Conservation (phyloP, 805 yeast species). For the Starmera pachycereana region DNA sequence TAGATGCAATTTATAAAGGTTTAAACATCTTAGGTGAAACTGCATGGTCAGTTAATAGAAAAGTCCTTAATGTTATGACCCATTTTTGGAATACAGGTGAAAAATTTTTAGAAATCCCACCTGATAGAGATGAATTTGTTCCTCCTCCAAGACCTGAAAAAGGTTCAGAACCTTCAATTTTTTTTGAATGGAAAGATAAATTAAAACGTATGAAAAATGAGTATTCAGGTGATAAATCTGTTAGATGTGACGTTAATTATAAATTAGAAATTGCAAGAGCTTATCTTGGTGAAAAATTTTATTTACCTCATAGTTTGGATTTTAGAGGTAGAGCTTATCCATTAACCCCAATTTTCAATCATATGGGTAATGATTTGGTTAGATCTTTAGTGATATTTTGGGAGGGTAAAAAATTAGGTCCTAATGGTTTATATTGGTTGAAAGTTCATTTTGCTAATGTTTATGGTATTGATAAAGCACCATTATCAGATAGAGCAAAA, state of each 20-base stretch:
- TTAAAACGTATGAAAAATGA: conserved; percentile 49
- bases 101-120: conserved; percentile 63
- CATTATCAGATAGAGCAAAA: conserved; percentile 50
- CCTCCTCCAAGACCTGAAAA: conserved; percentile 53
- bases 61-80: conserved; percentile 56
- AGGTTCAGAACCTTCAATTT: conserved; percentile 61
- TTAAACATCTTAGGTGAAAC: conserved; percentile 79
- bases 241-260: conserved; percentile 89
- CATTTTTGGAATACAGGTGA: conserved; percentile 84
- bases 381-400: conserved; percentile 64
- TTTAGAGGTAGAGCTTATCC: conserved; percentile 84
- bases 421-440: conserved; percentile 58
- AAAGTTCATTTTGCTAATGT: conserved; percentile 68
- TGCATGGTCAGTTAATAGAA: conserved; percentile 84
- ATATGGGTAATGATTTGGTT: conserved; percentile 69
- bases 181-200: conserved; percentile 56
- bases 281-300: conserved; percentile 67
- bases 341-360: conserved; percentile 70
- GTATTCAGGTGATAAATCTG: conserved; percentile 63
- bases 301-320: conserved; percentile 74
- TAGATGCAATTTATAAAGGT: conserved; percentile 66
- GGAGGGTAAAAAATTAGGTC: conserved; percentile 66
- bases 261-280: conserved; percentile 94
- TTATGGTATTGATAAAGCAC: conserved; percentile 65
- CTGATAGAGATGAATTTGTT: conserved; percentile 39